Conservation (phyloP, 306 rosid species). For the Carpinus viminea region DNA sequence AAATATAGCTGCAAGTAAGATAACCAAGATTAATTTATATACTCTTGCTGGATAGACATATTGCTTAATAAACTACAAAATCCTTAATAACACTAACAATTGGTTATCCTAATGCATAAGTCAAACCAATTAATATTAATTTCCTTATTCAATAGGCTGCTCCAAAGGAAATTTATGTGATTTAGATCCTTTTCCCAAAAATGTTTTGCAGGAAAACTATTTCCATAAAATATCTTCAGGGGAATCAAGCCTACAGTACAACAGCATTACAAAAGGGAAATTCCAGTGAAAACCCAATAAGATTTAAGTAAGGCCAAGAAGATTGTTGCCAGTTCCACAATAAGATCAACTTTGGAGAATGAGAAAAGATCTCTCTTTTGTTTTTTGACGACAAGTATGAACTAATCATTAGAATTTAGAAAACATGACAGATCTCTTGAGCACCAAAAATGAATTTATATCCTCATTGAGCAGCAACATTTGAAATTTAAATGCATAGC, state of each 20-base stretch:
- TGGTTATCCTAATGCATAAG: neutral
- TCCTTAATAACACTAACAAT: neutral
- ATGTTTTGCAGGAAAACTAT: neutral
- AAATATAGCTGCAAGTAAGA: neutral
- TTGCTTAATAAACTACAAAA: neutral
- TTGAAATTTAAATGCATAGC: neutral
- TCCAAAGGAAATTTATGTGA: neutral
- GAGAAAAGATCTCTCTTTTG: neutral
- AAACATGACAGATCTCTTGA: neutral
- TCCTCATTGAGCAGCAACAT: neutral
- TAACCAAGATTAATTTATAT: neutral
- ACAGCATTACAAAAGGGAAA: neutral
- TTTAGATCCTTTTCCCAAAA: neutral
- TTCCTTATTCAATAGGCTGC: slow-evolving; percentile 2
- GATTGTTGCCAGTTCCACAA: neutral
- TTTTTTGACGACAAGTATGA: too few species aligned
- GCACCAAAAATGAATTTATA: neutral
- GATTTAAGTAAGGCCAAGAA: neutral
- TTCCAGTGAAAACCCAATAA: neutral
- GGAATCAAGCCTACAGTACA: neutral
- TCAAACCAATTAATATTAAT: neutral
- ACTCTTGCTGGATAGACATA: neutral
- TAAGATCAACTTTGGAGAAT: neutral
- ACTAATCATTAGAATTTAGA: too few species aligned
- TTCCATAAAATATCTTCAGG: neutral